Evolutionary conservation across 78 protist species (phyloP).

Genomic region (Dictyostelium purpureum): DNA sequence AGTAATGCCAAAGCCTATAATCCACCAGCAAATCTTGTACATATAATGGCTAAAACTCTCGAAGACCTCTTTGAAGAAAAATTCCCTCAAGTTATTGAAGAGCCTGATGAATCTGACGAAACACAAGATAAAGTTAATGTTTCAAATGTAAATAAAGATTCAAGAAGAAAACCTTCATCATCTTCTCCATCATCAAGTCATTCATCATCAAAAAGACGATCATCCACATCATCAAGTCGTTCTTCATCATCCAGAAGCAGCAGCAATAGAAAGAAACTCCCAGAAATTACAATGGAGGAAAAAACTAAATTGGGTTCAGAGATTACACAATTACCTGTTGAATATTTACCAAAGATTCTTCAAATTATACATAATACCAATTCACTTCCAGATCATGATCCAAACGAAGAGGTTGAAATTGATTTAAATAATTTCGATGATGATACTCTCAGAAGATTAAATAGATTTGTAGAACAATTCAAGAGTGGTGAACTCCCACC

Average conservation of each 20-base stretch:
- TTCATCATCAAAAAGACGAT: background rate
- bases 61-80: constrained; percentile 56
- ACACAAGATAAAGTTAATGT: background rate
- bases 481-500: background rate
- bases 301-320: constrained; percentile 35
- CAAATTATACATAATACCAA: constrained; percentile 40
- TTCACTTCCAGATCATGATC: constrained; percentile 1
- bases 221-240: background rate
- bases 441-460: constrained; percentile 39
- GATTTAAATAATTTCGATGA: constrained; percentile 59
- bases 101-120: background rate
- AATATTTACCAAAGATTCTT: constrained; percentile 12
- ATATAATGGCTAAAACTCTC: constrained; percentile 64
- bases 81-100: constrained; percentile 17
- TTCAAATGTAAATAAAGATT: background rate
- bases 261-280: background rate
- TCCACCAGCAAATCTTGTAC: constrained; percentile 64
- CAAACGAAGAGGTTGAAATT: constrained; percentile 66
- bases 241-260: background rate
- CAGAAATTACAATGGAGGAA: constrained; percentile 58
- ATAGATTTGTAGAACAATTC: background rate
- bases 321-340: constrained; percentile 33
- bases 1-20: constrained; percentile 67
- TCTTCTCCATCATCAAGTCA: background rate
- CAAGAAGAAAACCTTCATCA: background rate